phyloP scores from a whole-genome alignment of 2,329 filamentous ascomycete species.

The Curvularia sp. region DNA sequence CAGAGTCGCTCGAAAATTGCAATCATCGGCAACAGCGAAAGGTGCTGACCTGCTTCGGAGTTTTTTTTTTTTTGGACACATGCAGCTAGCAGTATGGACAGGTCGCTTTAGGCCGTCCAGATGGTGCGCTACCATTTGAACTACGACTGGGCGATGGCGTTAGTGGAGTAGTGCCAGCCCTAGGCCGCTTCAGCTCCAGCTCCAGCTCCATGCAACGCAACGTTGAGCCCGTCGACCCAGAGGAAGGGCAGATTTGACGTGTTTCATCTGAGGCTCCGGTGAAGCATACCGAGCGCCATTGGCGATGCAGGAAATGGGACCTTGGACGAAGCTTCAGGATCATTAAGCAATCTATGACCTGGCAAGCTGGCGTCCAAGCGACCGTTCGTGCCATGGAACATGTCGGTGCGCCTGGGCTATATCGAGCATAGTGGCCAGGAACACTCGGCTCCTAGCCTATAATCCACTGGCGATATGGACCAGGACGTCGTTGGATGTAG shows the following conservation, averaged over 20 bases:
- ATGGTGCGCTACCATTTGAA: constrained; percentile 17
- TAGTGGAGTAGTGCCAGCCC: constrained; percentile 11
- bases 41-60: constrained; percentile 27
- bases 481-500: not conserved
- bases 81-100: constrained; percentile 22
- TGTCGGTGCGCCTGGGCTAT: constrained; percentile 29
- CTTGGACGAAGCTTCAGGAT: constrained; percentile 25
- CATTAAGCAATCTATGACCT: constrained; percentile 40
- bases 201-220: constrained; percentile 10
- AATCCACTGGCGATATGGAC: constrained; percentile 4
- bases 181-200: constrained; percentile 1
- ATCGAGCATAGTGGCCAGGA: constrained; percentile 29
- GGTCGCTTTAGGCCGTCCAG: constrained; percentile 18
- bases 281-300: constrained; percentile 25
- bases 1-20: constrained; percentile 4
- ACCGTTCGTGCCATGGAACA: constrained; percentile 37
- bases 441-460: constrained; percentile 20
- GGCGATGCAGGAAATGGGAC: constrained; percentile 25
- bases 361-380: constrained; percentile 43
- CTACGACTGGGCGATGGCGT: constrained; percentile 23
- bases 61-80: constrained; percentile 18
- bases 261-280: constrained; percentile 29
- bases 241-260: constrained; percentile 18
- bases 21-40: constrained; percentile 11
- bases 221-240: constrained; percentile 24